phyloP scores from a whole-genome alignment of 371 early-diverging fungal genomes.

The Mortierella sp. region DNA sequence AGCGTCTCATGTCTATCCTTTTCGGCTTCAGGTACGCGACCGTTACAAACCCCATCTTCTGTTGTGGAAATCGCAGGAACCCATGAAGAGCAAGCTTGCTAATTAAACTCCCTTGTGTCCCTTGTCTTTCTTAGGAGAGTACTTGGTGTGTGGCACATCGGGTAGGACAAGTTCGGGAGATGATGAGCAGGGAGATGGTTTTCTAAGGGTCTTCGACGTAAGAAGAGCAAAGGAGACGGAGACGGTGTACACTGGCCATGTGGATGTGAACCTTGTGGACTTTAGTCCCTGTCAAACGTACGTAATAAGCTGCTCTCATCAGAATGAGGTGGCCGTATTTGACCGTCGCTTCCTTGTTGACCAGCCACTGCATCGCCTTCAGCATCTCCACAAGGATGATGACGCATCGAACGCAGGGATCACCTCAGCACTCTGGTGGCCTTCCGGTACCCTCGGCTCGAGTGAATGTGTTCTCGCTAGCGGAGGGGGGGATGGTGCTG shows the following conservation, averaged over 20 bases:
- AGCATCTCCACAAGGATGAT: conserved; percentile 12
- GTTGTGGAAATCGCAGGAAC: not conserved
- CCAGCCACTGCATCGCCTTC: conserved; percentile 22
- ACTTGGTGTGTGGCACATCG: conserved; percentile 37
- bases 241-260: conserved; percentile 18
- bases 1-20: conserved; percentile 45
- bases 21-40: conserved; percentile 23
- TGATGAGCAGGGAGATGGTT: conserved; percentile 38
- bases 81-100: too few species aligned
- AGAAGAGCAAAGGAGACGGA: conserved; percentile 14
- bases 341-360: conserved; percentile 24
- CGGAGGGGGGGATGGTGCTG: conserved; percentile 48
- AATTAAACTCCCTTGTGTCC: too few species aligned
- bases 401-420: conserved; percentile 27
- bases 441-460: not conserved
- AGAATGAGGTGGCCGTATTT: conserved; percentile 43
- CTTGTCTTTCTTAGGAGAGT: conserved; percentile 11
- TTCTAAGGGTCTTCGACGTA: conserved; percentile 26
- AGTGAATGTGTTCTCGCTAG: conserved; percentile 34
- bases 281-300: conserved; percentile 47
- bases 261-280: conserved; percentile 44
- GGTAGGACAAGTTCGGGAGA: conserved; percentile 27
- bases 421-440: conserved; percentile 48
- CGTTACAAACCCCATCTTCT: not conserved
- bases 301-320: conserved; percentile 33